These are phyloP conservation scores for Akanthomyces dipterigenus DNA, from an alignment of 2,329 filamentous ascomycete species.

Conservation along the genomic window DNA sequence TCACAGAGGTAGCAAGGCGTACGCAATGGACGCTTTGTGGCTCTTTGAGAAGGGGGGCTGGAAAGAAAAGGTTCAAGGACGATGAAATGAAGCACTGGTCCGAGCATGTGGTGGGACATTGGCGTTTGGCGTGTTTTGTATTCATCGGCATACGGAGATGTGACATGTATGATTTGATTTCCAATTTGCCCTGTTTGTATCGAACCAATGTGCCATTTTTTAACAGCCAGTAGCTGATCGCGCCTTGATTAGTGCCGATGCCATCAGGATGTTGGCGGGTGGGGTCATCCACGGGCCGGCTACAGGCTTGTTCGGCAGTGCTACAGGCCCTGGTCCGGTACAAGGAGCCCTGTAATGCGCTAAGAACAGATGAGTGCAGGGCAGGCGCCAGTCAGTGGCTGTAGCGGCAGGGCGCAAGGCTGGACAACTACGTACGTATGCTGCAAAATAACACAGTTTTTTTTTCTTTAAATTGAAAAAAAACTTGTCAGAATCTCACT, in stretches of 20 bases:
- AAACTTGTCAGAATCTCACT: too few species aligned
- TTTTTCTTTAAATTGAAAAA: too few species aligned
- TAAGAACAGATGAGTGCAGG: neutral
- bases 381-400: neutral
- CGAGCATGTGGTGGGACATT: constrained; percentile 10
- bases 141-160: neutral
- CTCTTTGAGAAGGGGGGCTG: constrained; percentile 66
- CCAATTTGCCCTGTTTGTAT: neutral
- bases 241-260: neutral
- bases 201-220: neutral
- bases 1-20: constrained; percentile 74
- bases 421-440: neutral
- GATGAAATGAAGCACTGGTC: constrained; percentile 33
- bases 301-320: neutral
- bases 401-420: too few species aligned
- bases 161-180: neutral
- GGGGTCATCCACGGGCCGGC: neutral
- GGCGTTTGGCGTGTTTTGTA: neutral
- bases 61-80: constrained; percentile 56
- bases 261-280: neutral
- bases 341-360: neutral
- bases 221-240: neutral
- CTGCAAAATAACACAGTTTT: neutral
- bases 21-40: constrained; percentile 87
- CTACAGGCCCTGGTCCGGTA: neutral